A percentile compares a stretch with the other conserved stretches of the same genome.
phyloP scores from a whole-genome alignment of 306 rosid species.

The Cicer chorassanicum region DNA sequence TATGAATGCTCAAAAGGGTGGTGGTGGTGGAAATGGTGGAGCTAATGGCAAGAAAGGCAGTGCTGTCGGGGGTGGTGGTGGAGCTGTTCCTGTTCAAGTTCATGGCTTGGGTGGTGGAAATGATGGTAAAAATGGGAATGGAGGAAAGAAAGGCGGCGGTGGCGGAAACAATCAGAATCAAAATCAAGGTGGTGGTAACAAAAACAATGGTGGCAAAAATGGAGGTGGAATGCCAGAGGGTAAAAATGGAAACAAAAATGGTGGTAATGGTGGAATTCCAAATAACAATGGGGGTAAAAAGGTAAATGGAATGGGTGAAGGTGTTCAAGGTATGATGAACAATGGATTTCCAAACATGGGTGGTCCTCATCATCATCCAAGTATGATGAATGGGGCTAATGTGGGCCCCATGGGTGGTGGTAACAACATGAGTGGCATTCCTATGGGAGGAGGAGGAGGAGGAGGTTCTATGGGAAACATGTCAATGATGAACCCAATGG shows the following conservation, averaged over 20 bases:
- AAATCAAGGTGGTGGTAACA: constrained; percentile 39
- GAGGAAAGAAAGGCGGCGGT: constrained; percentile 47
- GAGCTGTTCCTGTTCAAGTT: constrained; percentile 37
- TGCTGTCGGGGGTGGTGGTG: constrained; percentile 41
- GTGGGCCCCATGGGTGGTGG: constrained; percentile 53
- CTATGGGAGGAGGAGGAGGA: constrained; percentile 45
- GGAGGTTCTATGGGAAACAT: constrained; percentile 49
- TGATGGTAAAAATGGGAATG: constrained; percentile 31
- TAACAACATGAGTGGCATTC: constrained; percentile 49
- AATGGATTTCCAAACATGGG: constrained; percentile 51
- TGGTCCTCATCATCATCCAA: constrained; percentile 49
- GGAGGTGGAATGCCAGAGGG: constrained; percentile 37
- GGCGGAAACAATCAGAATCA: constrained; percentile 29
- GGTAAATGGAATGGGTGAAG: constrained; percentile 48
- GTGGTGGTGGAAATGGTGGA: not conserved
- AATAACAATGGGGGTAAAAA: constrained; percentile 43
- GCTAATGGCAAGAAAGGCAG: not conserved
- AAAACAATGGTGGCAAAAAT: constrained; percentile 44
- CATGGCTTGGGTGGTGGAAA: constrained; percentile 2
- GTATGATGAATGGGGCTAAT: constrained; percentile 38
- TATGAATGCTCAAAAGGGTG: constrained; percentile 60
- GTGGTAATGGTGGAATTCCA: constrained; percentile 33
- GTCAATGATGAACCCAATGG: constrained; percentile 60
- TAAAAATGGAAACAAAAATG: constrained; percentile 43
- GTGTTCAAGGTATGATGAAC: constrained; percentile 46